Percentiles rank a stretch among this genome's conserved stretches.
Evolutionary conservation across 768 basidiomycete species (phyloP).

Genomic region (Cystobasidium ongulense): DNA sequence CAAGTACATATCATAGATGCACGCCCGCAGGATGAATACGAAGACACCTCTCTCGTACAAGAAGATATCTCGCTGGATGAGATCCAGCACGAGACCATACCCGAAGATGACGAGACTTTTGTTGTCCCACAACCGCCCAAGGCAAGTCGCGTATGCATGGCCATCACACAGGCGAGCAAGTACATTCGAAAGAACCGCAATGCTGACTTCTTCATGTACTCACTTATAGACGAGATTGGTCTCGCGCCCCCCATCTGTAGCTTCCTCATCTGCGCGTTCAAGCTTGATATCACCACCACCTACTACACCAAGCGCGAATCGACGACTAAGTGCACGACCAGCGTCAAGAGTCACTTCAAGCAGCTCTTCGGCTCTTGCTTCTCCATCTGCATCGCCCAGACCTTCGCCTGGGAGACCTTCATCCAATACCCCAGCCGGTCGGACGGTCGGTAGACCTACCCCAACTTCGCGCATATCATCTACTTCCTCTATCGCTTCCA

Average conservation of each 20-base stretch:
- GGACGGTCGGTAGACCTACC: neutral
- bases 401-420: neutral
- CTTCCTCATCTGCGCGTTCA: neutral
- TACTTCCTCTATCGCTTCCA: neutral
- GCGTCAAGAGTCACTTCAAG: neutral
- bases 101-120: constrained; percentile 9
- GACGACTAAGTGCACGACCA: neutral
- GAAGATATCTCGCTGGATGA: neutral
- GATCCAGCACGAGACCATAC: neutral
- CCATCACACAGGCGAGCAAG: too few relatives aligned
- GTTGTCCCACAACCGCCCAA: constrained; percentile 21
- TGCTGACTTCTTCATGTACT: too few relatives aligned
- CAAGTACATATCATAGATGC: constrained; percentile 23
- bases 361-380: neutral
- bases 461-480: constrained; percentile 8
- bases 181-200: too few relatives aligned
- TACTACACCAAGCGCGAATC: neutral
- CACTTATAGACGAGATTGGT: neutral
- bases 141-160: constrained; percentile 9
- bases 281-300: neutral
- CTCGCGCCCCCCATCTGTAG: neutral
- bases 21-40: neutral
- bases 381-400: neutral
- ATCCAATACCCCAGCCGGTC: neutral
- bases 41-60: neutral